A percentile compares a stretch with the other conserved stretches of the same genome.
phyloP scores from a whole-genome alignment of 805 yeast genomes.

The Nakazawaea molendinolei region DNA sequence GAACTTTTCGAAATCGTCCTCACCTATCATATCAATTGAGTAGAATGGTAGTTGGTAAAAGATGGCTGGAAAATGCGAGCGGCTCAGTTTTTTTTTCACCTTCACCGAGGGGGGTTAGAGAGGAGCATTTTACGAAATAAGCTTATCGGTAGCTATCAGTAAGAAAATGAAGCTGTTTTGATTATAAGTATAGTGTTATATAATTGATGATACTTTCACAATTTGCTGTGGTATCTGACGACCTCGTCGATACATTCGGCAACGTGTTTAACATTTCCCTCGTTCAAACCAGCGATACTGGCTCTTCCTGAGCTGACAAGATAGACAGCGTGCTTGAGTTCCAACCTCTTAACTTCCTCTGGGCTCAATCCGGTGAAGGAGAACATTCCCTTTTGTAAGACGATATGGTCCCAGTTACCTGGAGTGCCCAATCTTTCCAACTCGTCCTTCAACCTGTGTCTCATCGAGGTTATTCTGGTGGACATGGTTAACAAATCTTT shows the following conservation, averaged over 20 bases:
- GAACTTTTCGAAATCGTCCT: too few relatives aligned
- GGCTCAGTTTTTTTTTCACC: too few relatives aligned
- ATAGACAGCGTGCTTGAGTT: conserved; percentile 74
- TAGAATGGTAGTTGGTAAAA: too few relatives aligned
- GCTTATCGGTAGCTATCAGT: too few relatives aligned
- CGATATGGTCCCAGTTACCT: conserved; percentile 90
- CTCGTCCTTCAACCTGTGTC: conserved; percentile 55
- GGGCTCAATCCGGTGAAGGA: conserved; percentile 83
- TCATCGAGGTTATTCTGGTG: conserved; percentile 73
- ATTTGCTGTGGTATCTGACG: conserved; percentile 29
- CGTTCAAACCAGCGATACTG: conserved; percentile 89
- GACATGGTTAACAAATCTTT: conserved; percentile 83
- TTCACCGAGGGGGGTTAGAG: too few relatives aligned
- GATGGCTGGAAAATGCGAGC: too few relatives aligned
- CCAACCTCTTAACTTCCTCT: conserved; percentile 72
- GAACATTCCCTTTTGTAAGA: conserved; percentile 92
- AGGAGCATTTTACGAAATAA: too few relatives aligned
- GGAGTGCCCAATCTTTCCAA: conserved; percentile 68
- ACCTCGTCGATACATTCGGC: conserved; percentile 81
- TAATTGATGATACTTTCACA: background rate
- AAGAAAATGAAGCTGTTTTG: too few relatives aligned
- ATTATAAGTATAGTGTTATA: background rate
- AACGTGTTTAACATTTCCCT: conserved; percentile 66
- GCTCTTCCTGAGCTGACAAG: conserved; percentile 82
- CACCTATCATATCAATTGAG: too few relatives aligned